These are phyloP conservation scores for Colletotrichum coccodes DNA, from an alignment of 2,329 filamentous ascomycete genomes.

Conservation along the genomic window DNA sequence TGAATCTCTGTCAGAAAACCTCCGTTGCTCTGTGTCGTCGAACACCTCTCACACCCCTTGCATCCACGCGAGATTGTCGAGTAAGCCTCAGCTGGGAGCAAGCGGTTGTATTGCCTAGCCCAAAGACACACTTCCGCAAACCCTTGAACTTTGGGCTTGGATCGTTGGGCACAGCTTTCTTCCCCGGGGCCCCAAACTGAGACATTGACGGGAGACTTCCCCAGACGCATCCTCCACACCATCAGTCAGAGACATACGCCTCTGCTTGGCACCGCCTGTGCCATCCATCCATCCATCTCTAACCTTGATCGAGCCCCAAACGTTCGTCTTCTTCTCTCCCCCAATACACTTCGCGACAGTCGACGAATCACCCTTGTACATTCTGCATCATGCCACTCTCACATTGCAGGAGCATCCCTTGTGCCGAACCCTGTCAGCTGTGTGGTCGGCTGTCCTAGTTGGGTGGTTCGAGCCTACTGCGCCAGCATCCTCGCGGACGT, in stretches of 20 bases:
- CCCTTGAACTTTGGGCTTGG: not conserved
- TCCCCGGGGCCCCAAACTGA: not conserved
- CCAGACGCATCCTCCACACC: not conserved
- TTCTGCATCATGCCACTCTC: not conserved
- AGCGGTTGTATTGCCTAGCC: not conserved
- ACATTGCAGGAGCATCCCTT: conserved; percentile 17
- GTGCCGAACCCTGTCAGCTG: conserved; percentile 3
- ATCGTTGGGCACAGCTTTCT: not conserved
- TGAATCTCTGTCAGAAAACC: not conserved
- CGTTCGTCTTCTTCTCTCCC: not conserved
- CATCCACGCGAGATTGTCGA: conserved; percentile 1
- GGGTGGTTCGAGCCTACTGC: not conserved
- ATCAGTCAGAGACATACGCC: not conserved
- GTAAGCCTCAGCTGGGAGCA: conserved; percentile 11
- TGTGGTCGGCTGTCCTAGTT: conserved; percentile 8
- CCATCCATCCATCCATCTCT: not conserved
- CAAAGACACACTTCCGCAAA: not conserved
- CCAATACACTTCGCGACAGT: not conserved
- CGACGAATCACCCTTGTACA: conserved; percentile 17
- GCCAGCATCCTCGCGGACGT: not conserved
- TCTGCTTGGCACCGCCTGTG: not conserved
- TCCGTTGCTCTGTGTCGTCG: not conserved
- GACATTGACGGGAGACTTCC: conserved; percentile 14
- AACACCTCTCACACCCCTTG: not conserved
- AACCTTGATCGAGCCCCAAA: not conserved